Conservation (phyloP, 2,329 filamentous ascomycete genomes). For the Grosmannia huntii region DNA sequence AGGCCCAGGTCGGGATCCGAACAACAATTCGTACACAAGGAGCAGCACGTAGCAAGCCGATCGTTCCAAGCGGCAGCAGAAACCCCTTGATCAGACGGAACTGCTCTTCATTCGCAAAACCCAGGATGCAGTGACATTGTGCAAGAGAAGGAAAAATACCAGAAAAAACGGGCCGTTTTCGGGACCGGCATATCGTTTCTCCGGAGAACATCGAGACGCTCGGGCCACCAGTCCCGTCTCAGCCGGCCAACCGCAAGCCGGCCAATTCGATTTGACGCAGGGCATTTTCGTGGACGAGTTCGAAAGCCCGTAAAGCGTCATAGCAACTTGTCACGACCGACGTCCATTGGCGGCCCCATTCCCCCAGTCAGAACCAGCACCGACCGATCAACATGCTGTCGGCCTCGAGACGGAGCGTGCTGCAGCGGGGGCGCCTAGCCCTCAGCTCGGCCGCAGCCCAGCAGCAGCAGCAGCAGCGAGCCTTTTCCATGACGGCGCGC, state of each 20-base stretch:
- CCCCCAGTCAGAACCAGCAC: neutral
- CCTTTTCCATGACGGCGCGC: constrained; percentile 35
- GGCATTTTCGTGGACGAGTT: neutral
- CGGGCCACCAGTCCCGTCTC: neutral
- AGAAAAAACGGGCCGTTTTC: neutral
- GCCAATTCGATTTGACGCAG: constrained; percentile 5
- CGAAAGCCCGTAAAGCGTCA: neutral
- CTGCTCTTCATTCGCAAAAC: neutral
- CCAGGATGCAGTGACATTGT: neutral
- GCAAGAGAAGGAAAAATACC: neutral
- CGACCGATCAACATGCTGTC: constrained; percentile 30
- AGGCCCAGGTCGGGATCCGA: neutral
- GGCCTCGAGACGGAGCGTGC: constrained; percentile 21
- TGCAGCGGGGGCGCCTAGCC: constrained; percentile 28
- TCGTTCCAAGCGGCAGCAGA: neutral
- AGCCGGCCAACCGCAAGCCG: constrained; percentile 7
- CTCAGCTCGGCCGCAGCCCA: constrained; percentile 13
- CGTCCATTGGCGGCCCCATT: neutral
- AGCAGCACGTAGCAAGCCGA: neutral
- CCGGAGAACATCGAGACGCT: neutral
- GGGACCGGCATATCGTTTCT: neutral
- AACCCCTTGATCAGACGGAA: neutral
- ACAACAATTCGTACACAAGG: neutral
- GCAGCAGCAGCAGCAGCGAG: constrained; percentile 17
- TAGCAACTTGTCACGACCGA: neutral